A percentile compares a stretch with the other conserved stretches of the same genome.
Conservation (phyloP, 331 rosid species). For the Spiraea crenata region DNA sequence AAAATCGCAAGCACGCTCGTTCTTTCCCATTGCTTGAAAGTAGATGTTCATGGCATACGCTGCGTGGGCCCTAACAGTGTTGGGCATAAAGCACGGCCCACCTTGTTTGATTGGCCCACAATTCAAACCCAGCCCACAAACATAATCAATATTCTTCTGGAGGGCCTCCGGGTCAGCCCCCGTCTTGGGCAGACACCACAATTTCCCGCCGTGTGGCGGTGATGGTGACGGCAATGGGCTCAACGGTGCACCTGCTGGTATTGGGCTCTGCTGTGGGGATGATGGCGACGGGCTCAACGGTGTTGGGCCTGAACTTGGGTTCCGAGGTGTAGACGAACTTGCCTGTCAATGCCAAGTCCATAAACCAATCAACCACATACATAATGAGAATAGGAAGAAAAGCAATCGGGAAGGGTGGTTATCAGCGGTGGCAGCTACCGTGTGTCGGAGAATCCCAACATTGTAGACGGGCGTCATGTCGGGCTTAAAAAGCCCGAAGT, state of each 20-base stretch:
- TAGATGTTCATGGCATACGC: constrained; percentile 43
- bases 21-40: constrained; percentile 34
- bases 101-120: constrained; percentile 46
- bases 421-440: constrained; percentile 37
- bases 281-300: background rate
- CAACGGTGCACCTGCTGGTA: background rate
- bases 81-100: constrained; percentile 37
- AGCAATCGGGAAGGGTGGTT: constrained; percentile 17
- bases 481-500: constrained; percentile 60
- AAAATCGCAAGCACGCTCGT: constrained; percentile 36
- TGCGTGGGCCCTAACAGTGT: constrained; percentile 48
- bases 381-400: constrained; percentile 17
- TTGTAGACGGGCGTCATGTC: constrained; percentile 43
- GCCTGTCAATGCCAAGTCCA: constrained; percentile 47
- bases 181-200: constrained; percentile 35
- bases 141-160: constrained; percentile 35
- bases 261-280: background rate
- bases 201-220: background rate
- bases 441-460: constrained; percentile 35
- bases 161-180: constrained; percentile 34
- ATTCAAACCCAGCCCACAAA: constrained; percentile 46
- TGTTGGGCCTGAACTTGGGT: constrained; percentile 13
- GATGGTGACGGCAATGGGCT: background rate
- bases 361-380: constrained; percentile 37
- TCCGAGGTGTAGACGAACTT: constrained; percentile 20